Base-by-base conservation (phyloP, 225 moss, liverwort and hornwort genomes). In the Takakia lepidozioides region DNA sequence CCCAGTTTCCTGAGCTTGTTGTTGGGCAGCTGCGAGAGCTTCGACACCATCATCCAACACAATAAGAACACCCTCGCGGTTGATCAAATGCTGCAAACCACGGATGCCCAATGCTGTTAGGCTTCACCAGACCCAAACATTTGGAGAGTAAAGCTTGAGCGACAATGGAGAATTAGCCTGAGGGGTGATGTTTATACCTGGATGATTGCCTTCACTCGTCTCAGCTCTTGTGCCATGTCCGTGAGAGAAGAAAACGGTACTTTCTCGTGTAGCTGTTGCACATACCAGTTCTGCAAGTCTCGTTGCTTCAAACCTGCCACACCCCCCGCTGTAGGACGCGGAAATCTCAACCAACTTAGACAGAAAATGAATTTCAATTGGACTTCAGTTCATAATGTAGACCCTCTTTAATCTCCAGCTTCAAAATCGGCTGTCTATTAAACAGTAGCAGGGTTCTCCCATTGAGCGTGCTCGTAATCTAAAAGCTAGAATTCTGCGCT, bases 21-120 rank as follows among this genome's bases (percentile, higher is more conserved):
- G 78, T 49, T 52, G 56, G 52, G 76, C 63, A 38, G 63, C 69
- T 4, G 66, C 64, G 0, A 73, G 71, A 8, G 75, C 85, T 60
- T 80, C 82, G 28, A 76, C 67, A 58, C 98, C 98, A 43, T 98
- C 91, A 42, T 98, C 91, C 64, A 98, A 47, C 15, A 98, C 81
- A 55, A 98, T 85, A 27, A 98, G 80, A 25, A 91, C 91, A 49
- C 98, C 98, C 63, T 98, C 98, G 43, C 78, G 85, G 7, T 77
- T 91, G 40, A 87, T 68, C 43, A 98, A 70, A 69, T 98, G 98
- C 98, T 98, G 85, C 60, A 69, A 27, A 63, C 23, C 2, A n/a
- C n/a, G n/a, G n/a, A n/a, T n/a, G n/a, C n/a, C n/a, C n/a, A n/a
- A n/a, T n/a, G n/a, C n/a, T n/a, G n/a, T n/a, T n/a, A n/a, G n/a